Percentiles rank a stretch among this genome's conserved stretches.
phyloP scores from a whole-genome alignment of 2,329 filamentous ascomycete species.

The Aureobasidium sp. region DNA sequence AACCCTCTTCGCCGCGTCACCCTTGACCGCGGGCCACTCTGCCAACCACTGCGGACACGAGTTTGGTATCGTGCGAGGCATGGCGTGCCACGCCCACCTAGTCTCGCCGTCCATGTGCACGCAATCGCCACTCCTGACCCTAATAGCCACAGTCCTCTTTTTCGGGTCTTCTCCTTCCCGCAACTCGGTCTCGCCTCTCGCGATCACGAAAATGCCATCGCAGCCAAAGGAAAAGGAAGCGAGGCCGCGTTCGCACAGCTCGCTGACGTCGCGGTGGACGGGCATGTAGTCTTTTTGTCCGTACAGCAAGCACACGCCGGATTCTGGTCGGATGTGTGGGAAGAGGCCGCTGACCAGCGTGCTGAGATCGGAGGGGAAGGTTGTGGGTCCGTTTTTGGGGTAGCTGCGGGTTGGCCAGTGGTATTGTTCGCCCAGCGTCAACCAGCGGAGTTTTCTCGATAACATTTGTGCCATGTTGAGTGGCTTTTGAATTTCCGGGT shows the following conservation, averaged over 20 bases:
- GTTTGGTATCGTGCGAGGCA: slow-evolving; percentile 17
- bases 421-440: slow-evolving; percentile 19
- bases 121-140: slow-evolving; percentile 18
- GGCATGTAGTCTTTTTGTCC: slow-evolving; percentile 19
- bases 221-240: slow-evolving; percentile 19
- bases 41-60: slow-evolving; percentile 17
- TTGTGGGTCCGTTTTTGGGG: slow-evolving; percentile 10
- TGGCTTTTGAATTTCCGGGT: neutral
- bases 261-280: slow-evolving; percentile 19
- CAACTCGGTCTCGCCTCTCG: slow-evolving; percentile 11
- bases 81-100: slow-evolving; percentile 20
- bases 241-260: slow-evolving; percentile 15
- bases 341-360: slow-evolving; percentile 15
- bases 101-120: slow-evolving; percentile 17
- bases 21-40: slow-evolving; percentile 25
- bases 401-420: slow-evolving; percentile 20
- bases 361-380: slow-evolving; percentile 17
- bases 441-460: slow-evolving; percentile 18
- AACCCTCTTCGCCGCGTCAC: slow-evolving; percentile 23
- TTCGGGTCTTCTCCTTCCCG: slow-evolving; percentile 22
- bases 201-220: slow-evolving; percentile 19
- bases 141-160: slow-evolving; percentile 17
- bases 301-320: slow-evolving; percentile 18
- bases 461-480: slow-evolving; percentile 18
- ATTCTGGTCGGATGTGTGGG: slow-evolving; percentile 17